phyloP scores from a whole-genome alignment of 2,329 filamentous ascomycete genomes.

The Neophaeococcomyces aloes region DNA sequence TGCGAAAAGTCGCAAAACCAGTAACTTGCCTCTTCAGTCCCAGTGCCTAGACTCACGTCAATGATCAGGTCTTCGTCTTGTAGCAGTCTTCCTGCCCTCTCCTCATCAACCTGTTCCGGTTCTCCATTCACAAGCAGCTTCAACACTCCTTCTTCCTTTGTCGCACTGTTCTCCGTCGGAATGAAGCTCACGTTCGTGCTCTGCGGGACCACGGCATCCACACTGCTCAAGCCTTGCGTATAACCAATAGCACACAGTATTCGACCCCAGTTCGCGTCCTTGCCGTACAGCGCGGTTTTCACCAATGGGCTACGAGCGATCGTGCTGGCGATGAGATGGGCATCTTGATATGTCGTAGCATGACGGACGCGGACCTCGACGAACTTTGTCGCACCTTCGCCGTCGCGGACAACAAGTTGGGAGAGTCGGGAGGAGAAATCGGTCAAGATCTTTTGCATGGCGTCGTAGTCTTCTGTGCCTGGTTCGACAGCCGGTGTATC shows the following conservation, averaged over 20 bases:
- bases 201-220: conserved; percentile 40
- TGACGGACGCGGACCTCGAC: conserved; percentile 81
- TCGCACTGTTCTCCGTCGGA: conserved; percentile 45
- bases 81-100: conserved; percentile 47
- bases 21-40: conserved; percentile 45
- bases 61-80: conserved; percentile 55
- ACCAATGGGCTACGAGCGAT: conserved; percentile 89
- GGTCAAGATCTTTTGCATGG: conserved; percentile 60
- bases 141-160: conserved; percentile 31
- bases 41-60: conserved; percentile 45
- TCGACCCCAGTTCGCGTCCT: conserved; percentile 96
- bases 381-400: conserved; percentile 96
- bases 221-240: conserved; percentile 30
- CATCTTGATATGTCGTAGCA: conserved; percentile 57
- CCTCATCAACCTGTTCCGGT: conserved; percentile 52
- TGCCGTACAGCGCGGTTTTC: conserved; percentile 93
- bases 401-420: conserved; percentile 87
- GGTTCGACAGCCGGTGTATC: conserved; percentile 38
- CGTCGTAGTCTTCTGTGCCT: conserved; percentile 48
- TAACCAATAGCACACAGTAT: conserved; percentile 94
- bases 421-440: conserved; percentile 74
- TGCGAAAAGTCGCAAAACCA: conserved; percentile 61
- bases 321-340: conserved; percentile 69
- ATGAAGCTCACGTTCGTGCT: conserved; percentile 52
- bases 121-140: conserved; percentile 51